These are phyloP conservation scores for Globisporangium solare DNA, from an alignment of 352 stramenopile genomes.

Conservation along the genomic window DNA sequence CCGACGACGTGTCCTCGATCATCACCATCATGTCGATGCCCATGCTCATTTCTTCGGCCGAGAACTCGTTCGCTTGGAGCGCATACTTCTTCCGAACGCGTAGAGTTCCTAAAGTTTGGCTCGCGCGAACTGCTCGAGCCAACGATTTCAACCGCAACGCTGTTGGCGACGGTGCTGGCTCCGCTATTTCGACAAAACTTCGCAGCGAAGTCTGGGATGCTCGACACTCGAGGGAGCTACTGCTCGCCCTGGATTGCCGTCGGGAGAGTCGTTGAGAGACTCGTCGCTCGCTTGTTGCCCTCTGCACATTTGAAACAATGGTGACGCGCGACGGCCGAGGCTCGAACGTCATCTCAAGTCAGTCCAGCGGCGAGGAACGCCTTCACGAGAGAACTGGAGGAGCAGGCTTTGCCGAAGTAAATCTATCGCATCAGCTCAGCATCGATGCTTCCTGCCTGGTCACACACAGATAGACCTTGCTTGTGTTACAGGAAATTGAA, in stretches of 20 bases:
- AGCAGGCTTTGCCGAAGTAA: too few species aligned
- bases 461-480: too few species aligned
- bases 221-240: slow-evolving; percentile 7
- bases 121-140: slow-evolving; percentile 46
- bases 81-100: slow-evolving; percentile 31
- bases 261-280: slow-evolving; percentile 4
- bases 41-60: slow-evolving; percentile 33
- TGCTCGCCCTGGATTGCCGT: slow-evolving; percentile 11
- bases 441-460: too few species aligned
- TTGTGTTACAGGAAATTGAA: too few species aligned
- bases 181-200: slow-evolving; percentile 4
- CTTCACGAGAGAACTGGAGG: not conserved
- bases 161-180: slow-evolving; percentile 34
- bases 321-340: slow-evolving; percentile 14
- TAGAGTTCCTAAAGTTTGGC: slow-evolving; percentile 39
- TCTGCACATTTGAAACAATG: slow-evolving; percentile 8
- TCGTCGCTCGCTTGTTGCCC: not conserved
- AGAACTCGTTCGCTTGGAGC: slow-evolving; percentile 31
- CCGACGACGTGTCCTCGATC: slow-evolving; percentile 18
- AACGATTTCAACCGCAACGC: slow-evolving; percentile 38
- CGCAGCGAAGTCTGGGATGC: slow-evolving; percentile 14
- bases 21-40: slow-evolving; percentile 28
- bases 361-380: not conserved
- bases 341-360: not conserved
- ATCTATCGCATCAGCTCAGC: too few species aligned